A percentile compares a stretch with the other conserved stretches of the same genome.
Conservation (phyloP, 2,329 filamentous ascomycete species). For the Penicillium brevicompactum region DNA sequence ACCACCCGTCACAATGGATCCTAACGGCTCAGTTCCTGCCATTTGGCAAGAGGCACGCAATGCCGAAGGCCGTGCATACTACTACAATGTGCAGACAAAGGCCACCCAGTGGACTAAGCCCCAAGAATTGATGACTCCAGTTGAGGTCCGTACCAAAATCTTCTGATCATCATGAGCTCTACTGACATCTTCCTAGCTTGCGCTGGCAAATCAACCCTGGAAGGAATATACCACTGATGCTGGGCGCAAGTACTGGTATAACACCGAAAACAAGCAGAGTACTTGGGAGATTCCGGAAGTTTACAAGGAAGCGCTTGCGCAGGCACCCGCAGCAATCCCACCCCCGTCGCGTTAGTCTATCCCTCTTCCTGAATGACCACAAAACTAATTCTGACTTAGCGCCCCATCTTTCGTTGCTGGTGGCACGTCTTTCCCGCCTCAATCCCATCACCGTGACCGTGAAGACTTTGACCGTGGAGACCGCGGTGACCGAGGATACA, state of each 20-base stretch:
- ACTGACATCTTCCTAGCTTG: conserved; percentile 59
- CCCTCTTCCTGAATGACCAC: not conserved
- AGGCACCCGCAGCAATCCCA: conserved; percentile 48
- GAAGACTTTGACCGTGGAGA: conserved; percentile 49
- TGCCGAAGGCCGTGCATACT: conserved; percentile 82
- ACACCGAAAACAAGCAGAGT: conserved; percentile 87
- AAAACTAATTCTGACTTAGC: conserved; percentile 45
- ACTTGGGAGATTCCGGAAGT: conserved; percentile 91
- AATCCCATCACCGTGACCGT: conserved; percentile 49
- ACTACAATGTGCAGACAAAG: conserved; percentile 85
- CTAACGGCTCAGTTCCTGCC: conserved; percentile 57
- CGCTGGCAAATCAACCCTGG: conserved; percentile 82
- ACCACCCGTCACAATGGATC: conserved; percentile 31
- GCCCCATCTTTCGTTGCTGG: conserved; percentile 62
- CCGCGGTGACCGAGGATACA: conserved; percentile 24
- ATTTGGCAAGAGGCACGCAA: conserved; percentile 82
- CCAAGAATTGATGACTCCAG: conserved; percentile 78
- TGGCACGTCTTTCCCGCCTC: conserved; percentile 48
- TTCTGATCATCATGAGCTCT: conserved; percentile 13
- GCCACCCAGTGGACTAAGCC: conserved; percentile 94
- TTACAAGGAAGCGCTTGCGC: conserved; percentile 74
- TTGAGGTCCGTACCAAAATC: conserved; percentile 63
- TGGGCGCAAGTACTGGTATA: conserved; percentile 93
- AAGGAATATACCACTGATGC: conserved; percentile 87
- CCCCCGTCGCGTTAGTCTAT: conserved; percentile 50